Base-by-base conservation (phyloP, 2,329 filamentous ascomycete species). In the Pestalotiopsis sp. region DNA sequence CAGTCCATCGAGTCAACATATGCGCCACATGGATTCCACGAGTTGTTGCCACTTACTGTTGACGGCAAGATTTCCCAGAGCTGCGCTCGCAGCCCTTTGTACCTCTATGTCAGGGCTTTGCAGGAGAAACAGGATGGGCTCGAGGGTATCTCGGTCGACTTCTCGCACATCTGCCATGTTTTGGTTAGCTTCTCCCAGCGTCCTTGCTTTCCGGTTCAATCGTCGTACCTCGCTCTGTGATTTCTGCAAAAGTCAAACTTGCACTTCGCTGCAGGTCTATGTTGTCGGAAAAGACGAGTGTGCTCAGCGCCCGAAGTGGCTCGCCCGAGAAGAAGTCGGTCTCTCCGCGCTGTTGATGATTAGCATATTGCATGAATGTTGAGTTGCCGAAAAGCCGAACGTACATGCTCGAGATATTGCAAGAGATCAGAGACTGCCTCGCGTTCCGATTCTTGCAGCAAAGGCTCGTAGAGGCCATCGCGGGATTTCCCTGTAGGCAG, bases 301-400 rank as follows among this genome's bases (percentile, higher is more conserved):
- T 99, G 82, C 94, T 98, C 68, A 99, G 85, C 61, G 96, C 95
- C 82, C 93, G 92, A 69, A 99, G 90, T 61, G 96, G 96, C 78
- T 98, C 95, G 82, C 96, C 96, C 49, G 93, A 92, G 83, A 99
- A 99, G 89, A 99, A 99, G 82, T 99, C 95, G 76, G 95, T 98
- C 81, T 99, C 96, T 78, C 91, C 92, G 79, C 96, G 92, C 96
- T 98, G 80, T 20, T 36, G 31, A 7, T 36, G 17, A 36, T 62
- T 36, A 36, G 27, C 27, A 27, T 59, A 59, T 14, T 13, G 12
- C 14, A 70, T 70, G 69, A 64, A 63, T 57, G 67, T 75, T 83
- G 78, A 85, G 78, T 56, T 68, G 31, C 6, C 3, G 36, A 59
- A 41, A 6, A 62, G 64, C 6, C 14, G 67, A 66, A 84, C 89